Base-by-base conservation (phyloP, 2,329 filamentous ascomycete genomes). In the Epichloe glyceriae region DNA sequence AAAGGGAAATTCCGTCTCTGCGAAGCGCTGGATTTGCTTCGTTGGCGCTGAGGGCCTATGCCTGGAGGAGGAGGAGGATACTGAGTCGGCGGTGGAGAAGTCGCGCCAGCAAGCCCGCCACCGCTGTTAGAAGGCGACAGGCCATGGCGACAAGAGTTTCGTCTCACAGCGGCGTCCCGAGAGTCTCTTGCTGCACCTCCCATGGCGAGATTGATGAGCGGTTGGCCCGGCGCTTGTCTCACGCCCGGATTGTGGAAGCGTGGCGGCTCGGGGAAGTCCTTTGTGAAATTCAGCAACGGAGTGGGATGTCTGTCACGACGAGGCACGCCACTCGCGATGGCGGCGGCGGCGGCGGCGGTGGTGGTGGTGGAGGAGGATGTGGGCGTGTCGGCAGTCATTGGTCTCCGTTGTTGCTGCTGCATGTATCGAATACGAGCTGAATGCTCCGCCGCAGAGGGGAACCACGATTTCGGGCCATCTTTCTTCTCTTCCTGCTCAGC, bases 201-300 rank as follows among this genome's bases (percentile, higher is more conserved):
- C 49, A 60, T 69, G 11, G 72, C 73, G 47, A 71, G 67, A 48
- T 74, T 72, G 45, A 78, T 71, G 0, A 78, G 65, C 10, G 70
- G 72, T 11, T 68, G 65, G 17, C 61, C 57, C 4, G 55, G 47
- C 0, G 68, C 64, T 4, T 66, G 65, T 12, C 64, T 67, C n/a
- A 74, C 64, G 19, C 70, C 72, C 43, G 67, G 68, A 4, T 78
- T 22, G 26, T 70, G 71, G 49, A 70, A 65, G 60, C 75, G 74
- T 62, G 83, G 73, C 17, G 82, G 82, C 54, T 85, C 82, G 47
- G 75, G 72, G 60, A 83, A 85, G 46, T 73, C 71, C 0, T 80
- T 60, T 37, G 57, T 82, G 40, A 88, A 72, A 59, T 86, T 85
- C 33, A 89, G 67, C 5, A 89, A 72, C 1, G 85, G 84, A 54